Percentiles rank a stretch among this genome's conserved stretches.
Conservation (phyloP, 768 basidiomycete species). For the Cystobasidium tubakii region DNA sequence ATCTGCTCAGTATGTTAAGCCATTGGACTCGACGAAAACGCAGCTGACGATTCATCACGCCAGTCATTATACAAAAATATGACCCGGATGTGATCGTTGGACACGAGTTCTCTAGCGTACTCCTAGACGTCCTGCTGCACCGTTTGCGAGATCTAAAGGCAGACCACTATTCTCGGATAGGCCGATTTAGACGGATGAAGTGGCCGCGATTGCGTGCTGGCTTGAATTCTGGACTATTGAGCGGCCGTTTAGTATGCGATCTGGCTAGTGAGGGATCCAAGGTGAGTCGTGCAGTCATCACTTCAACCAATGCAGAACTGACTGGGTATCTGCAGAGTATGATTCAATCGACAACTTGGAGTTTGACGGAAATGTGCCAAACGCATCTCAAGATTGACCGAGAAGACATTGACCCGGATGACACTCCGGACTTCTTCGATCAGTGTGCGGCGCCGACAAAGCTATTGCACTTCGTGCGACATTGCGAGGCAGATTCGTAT, state of each 20-base stretch:
- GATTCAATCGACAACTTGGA: conserved; percentile 98
- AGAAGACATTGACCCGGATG: conserved; percentile 93
- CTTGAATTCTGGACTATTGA: conserved; percentile 72
- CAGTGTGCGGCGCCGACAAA: conserved; percentile 68
- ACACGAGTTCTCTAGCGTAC: conserved; percentile 85
- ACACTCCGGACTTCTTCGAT: conserved; percentile 85
- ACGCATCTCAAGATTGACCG: conserved; percentile 78
- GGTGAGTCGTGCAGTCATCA: conserved; percentile 52
- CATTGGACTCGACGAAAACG: conserved; percentile 16
- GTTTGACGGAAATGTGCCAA: conserved; percentile 90
- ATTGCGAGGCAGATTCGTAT: conserved; percentile 92
- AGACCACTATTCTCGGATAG: conserved; percentile 89
- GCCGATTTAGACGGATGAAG: conserved; percentile 74
- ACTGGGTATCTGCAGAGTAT: conserved; percentile 60
- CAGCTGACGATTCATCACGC: neutral
- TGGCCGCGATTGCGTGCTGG: conserved; percentile 78
- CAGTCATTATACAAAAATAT: conserved; percentile 69
- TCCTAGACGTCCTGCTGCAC: conserved; percentile 80
- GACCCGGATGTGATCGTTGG: conserved; percentile 94
- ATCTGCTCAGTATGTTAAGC: conserved; percentile 60
- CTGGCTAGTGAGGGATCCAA: conserved; percentile 90
- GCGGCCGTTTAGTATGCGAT: conserved; percentile 83
- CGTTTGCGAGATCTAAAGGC: conserved; percentile 84
- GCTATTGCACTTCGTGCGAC: conserved; percentile 78
- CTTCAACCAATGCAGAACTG: neutral